Base-by-base conservation (phyloP, 2,329 filamentous ascomycete genomes). In the Penicillium sp. region DNA sequence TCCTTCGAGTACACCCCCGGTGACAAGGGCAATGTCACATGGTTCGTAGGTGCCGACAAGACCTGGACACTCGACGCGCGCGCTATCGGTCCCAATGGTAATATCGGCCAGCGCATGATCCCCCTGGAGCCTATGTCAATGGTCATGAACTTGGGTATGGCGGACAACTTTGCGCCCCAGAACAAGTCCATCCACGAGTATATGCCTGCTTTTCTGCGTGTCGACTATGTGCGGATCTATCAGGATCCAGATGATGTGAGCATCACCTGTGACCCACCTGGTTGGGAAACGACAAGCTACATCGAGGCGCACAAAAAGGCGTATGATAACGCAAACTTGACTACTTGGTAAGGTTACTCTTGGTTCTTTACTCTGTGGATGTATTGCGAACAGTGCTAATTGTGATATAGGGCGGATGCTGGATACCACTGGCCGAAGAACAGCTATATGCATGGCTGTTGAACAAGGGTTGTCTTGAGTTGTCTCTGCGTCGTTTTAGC, bases 221-320 rank as follows among this genome's bases (percentile, higher is more conserved):
- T 88, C 49, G 84, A 88, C 66, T 87, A 87, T 63, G 75, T 88
- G 46, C 80, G 85, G 12, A 84, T 88, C 44, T 88, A 87, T 61
- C 84, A 87, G 65, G 80, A 84, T 53, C 75, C 78, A 12, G 76
- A 80, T 45, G 72, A 76, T 10, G 74, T 78, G 59, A 75, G 75
- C 33, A 61, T 86, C 43, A 86, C 83, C 13, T 88, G 85, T 66
- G 85, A 88, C 68, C 85, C 85, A 2, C 73, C 75, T 0, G 83
- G 80, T 0, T 88, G 83, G 62, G 78, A 79, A 47, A 88, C 85
- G 0, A 88, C 84, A 0, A 63, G 76, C 1, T 88, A 88, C 65
- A 88, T 88, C 63, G 71, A 72, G 42, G 70, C 77, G 1, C 84
- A 88, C 60, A 74, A 76, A 1, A 74, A 78, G 48, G 77, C 81